Percentiles rank a stretch among this genome's conserved stretches.
These are phyloP conservation scores for Citrullus colocynthis DNA, from an alignment of 306 rosid genomes.

Conservation along the genomic window DNA sequence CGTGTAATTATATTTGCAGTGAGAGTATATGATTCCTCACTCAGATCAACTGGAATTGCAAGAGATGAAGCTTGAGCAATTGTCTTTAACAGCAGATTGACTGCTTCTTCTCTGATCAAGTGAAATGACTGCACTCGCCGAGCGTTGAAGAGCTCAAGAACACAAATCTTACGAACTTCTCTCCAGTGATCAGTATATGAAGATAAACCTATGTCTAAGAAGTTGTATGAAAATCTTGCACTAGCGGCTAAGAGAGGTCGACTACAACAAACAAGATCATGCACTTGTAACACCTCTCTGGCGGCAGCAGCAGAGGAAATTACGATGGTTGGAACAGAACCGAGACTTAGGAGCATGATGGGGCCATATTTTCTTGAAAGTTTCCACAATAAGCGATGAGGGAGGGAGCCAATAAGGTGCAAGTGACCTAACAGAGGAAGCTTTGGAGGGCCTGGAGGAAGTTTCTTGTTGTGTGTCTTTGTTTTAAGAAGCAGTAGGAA, in stretches of 20 bases:
- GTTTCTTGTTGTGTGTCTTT: not conserved
- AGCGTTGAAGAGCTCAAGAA: slow-evolving; percentile 15
- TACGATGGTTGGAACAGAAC: not conserved
- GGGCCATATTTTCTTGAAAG: not conserved
- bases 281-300: slow-evolving; percentile 10
- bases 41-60: slow-evolving; percentile 6
- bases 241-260: slow-evolving; percentile 5
- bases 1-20: not conserved
- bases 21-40: not conserved
- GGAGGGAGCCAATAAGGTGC: not conserved
- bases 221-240: slow-evolving; percentile 8
- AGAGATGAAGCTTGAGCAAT: slow-evolving; percentile 5
- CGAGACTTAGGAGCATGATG: not conserved
- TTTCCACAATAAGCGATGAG: not conserved
- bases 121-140: slow-evolving; percentile 21
- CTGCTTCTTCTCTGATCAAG: slow-evolving; percentile 22
- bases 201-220: slow-evolving; percentile 1
- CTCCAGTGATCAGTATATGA: slow-evolving; percentile 1
- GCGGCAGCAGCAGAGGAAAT: slow-evolving; percentile 1
- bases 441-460: not conserved
- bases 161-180: not conserved
- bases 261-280: slow-evolving; percentile 18
- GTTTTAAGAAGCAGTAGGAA: not conserved
- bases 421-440: not conserved
- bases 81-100: not conserved